Evolutionary conservation across 2,329 filamentous ascomycete species (phyloP).

Genomic region (Biscogniauxia mediterranea): DNA sequence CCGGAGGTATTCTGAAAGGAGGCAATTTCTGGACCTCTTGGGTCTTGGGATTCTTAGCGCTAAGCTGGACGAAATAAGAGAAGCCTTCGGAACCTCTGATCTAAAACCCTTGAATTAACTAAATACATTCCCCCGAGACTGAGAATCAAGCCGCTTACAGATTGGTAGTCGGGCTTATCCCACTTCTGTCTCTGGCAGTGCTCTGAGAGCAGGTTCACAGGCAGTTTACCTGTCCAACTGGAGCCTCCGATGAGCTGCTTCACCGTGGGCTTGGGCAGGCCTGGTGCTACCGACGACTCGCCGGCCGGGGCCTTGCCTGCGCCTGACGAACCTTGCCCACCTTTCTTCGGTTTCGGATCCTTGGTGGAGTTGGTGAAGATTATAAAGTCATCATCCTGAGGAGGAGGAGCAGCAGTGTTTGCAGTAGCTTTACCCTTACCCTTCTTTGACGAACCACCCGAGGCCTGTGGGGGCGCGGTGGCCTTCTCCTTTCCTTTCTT

Average conservation of each 20-base stretch:
- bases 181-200: slow-evolving; percentile 95
- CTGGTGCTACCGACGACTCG: slow-evolving; percentile 36
- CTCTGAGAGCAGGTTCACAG: slow-evolving; percentile 89
- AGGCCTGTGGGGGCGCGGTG: slow-evolving; percentile 34
- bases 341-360: slow-evolving; percentile 47
- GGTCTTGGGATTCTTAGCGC: slow-evolving; percentile 75
- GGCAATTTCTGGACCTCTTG: slow-evolving; percentile 72
- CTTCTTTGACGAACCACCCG: slow-evolving; percentile 33
- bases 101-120: slow-evolving; percentile 31
- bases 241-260: slow-evolving; percentile 88
- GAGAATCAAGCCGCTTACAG: slow-evolving; percentile 47
- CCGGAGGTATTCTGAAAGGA: slow-evolving; percentile 76
- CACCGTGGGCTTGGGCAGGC: slow-evolving; percentile 59
- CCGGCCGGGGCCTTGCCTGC: slow-evolving; percentile 22
- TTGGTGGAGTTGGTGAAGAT: slow-evolving; percentile 59
- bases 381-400: slow-evolving; percentile 50
- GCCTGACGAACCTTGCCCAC: slow-evolving; percentile 24
- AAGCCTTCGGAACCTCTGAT: slow-evolving; percentile 71
- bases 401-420: slow-evolving; percentile 19
- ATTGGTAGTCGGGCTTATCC: slow-evolving; percentile 90
- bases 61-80: slow-evolving; percentile 79
- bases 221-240: slow-evolving; percentile 96
- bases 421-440: slow-evolving; percentile 33
- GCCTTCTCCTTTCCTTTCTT: slow-evolving; percentile 55
- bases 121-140: slow-evolving; percentile 16